Percentiles rank a stretch among this genome's conserved stretches.
Evolutionary conservation across 179 eudicot species (phyloP).

Genomic region (Monotropa hypopitys): DNA sequence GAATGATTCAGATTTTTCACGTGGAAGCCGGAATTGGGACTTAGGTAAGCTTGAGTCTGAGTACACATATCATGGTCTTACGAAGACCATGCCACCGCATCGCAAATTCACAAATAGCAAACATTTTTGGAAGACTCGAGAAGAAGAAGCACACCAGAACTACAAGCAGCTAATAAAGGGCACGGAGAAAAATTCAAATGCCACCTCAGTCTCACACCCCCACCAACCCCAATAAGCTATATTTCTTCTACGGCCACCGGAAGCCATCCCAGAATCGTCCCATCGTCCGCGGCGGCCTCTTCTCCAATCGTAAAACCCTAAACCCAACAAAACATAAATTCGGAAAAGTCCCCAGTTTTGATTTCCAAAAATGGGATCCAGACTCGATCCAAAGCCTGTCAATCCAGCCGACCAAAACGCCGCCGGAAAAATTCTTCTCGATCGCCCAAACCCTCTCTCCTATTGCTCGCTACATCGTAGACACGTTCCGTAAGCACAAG

Average conservation of each 20-base stretch:
- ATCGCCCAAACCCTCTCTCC: slow-evolving; percentile 56
- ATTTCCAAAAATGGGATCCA: slow-evolving; percentile 64
- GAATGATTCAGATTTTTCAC: too few species aligned
- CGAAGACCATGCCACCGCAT: too few species aligned
- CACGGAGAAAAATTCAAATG: too few species aligned
- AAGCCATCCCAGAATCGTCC: slow-evolving; percentile 71
- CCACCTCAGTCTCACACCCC: slow-evolving; percentile 37
- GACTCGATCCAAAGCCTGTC: slow-evolving; percentile 16
- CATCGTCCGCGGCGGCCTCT: slow-evolving; percentile 72
- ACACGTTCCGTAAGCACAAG: slow-evolving; percentile 64
- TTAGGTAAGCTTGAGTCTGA: too few species aligned
- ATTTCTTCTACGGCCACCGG: slow-evolving; percentile 84
- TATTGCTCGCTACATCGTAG: slow-evolving; percentile 68
- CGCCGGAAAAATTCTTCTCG: slow-evolving; percentile 49
- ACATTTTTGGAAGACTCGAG: too few species aligned
- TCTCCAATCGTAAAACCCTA: slow-evolving; percentile 65
- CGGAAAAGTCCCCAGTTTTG: slow-evolving; percentile 21
- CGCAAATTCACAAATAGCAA: too few species aligned
- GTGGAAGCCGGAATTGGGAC: too few species aligned
- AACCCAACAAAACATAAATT: slow-evolving; percentile 23
- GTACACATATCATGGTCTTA: too few species aligned
- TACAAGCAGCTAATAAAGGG: too few species aligned
- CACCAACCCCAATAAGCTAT: slow-evolving; percentile 33
- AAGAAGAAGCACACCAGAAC: too few species aligned
- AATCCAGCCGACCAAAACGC: slow-evolving; percentile 17